Base-by-base conservation (phyloP, 495 filamentous ascomycete species). In the Acidiella bohemica region DNA sequence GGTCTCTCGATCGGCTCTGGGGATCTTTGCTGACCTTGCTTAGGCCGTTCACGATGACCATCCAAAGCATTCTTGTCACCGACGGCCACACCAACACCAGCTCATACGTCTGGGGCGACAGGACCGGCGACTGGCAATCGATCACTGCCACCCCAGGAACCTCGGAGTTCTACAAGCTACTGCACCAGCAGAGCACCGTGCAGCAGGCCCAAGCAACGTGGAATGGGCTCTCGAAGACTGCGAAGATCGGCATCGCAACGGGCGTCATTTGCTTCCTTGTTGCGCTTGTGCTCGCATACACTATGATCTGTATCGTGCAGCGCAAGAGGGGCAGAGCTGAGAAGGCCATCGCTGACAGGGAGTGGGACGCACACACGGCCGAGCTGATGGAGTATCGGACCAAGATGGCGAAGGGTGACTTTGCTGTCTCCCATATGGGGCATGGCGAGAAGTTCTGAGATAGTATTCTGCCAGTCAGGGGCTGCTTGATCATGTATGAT, bases 31-130 rank as follows among this genome's bases (percentile, higher is more conserved):
- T n/a, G n/a, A n/a, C n/a, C n/a, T n/a, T n/a, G n/a, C n/a, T n/a
- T 19, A 50, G 51, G 14, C 51, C 51, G 2, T 53, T 53, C 45
- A 50, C 34, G 5, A 53, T 53, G 51, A 43, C 39, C 27, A 39
- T 53, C 24, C 36, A 50, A 26, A 35, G 26, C 22, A 36, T 50
- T 21, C 42, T 41, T 16, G 39, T 53, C 27, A 43, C 45, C 13
- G 51, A 53, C 39, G 42, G 28, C 24, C 23, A 30, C 8, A 46
- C 46, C 1, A 50, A 50, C 34, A 37, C 42, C 19, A 43, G 33
- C 33, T 43, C 31, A 9, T 53, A 53, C 36, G 16, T 24, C 27
- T 53, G 50, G 30, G 43, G 34, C 19, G 51, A 50, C 32, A 34
- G 41, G 5, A 47, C 38, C 4, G 51, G 51, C 16, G 27, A 20